Percentiles rank a stretch among this genome's conserved stretches.
These are phyloP conservation scores for Ormosia semicastrata DNA, from an alignment of 306 rosid genomes.

Conservation along the genomic window DNA sequence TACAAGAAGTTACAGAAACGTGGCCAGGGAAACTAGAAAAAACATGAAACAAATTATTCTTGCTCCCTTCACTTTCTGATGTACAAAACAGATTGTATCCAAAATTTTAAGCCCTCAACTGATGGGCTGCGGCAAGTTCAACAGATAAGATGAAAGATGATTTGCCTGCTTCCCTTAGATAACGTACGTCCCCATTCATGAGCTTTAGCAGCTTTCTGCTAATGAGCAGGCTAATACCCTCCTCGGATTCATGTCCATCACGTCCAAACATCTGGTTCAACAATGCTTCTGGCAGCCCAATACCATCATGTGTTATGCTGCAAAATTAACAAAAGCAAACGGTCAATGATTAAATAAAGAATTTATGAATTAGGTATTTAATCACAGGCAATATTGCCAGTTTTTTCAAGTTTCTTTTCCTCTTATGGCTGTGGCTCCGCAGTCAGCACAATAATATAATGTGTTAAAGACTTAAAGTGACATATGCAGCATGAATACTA, in stretches of 20 bases:
- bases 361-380: background rate
- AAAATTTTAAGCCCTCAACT: constrained; percentile 28
- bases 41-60: background rate
- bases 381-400: background rate
- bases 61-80: constrained; percentile 20
- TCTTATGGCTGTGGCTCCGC: background rate
- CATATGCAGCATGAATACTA: background rate
- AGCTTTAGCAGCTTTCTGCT: constrained; percentile 82
- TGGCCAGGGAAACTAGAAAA: background rate
- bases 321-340: background rate
- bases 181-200: constrained; percentile 86
- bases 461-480: background rate
- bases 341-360: background rate
- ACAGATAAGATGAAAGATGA: constrained; percentile 70
- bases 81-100: constrained; percentile 2
- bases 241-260: constrained; percentile 60
- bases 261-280: constrained; percentile 83
- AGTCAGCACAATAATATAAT: background rate
- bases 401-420: background rate
- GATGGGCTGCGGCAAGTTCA: constrained; percentile 73
- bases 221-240: constrained; percentile 74
- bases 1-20: background rate
- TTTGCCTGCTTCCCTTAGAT: constrained; percentile 78
- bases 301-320: constrained; percentile 73
- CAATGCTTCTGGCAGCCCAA: constrained; percentile 73